Evolutionary conservation across 148 eudicot species (phyloP).

Genomic region (Salicornia ramosissima): DNA sequence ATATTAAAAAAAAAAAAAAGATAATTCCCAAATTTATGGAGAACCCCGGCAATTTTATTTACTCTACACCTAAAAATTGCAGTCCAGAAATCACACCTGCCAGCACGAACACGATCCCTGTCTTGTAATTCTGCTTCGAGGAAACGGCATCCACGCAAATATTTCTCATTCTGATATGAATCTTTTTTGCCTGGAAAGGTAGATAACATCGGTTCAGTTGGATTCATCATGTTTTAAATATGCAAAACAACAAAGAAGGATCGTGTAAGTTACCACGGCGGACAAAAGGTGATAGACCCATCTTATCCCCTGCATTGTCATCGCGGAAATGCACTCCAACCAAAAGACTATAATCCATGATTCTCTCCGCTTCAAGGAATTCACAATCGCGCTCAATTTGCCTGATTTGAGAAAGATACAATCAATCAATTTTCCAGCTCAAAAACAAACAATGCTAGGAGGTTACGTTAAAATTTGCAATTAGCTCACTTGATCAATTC

Average conservation of each 20-base stretch:
- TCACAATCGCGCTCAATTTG: conserved; percentile 94
- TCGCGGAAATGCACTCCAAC: conserved; percentile 93
- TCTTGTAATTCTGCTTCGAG: conserved; percentile 94
- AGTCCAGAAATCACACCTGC: conserved; percentile 47
- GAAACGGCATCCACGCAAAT: conserved; percentile 78
- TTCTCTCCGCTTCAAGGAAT: conserved; percentile 81
- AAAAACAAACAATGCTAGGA: neutral
- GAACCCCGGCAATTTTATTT: too few species aligned
- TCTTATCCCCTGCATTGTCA: conserved; percentile 64
- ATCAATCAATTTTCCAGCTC: neutral
- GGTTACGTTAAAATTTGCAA: neutral
- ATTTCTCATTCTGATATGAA: conserved; percentile 83
- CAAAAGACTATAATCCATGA: conserved; percentile 96
- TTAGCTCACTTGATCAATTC: conserved; percentile 78
- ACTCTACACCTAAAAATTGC: too few species aligned
- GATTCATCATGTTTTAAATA: neutral
- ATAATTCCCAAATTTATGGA: too few species aligned
- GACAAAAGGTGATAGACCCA: conserved; percentile 68
- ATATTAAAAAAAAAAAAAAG: too few species aligned
- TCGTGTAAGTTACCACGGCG: conserved; percentile 27
- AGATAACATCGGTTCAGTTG: neutral
- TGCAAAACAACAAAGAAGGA: neutral
- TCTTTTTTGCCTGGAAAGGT: conserved; percentile 54
- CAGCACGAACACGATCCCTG: conserved; percentile 77
- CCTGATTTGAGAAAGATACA: conserved; percentile 30